Conservation (phyloP, 768 basidiomycete genomes). For the Phlebiopsis flavidoalba region DNA sequence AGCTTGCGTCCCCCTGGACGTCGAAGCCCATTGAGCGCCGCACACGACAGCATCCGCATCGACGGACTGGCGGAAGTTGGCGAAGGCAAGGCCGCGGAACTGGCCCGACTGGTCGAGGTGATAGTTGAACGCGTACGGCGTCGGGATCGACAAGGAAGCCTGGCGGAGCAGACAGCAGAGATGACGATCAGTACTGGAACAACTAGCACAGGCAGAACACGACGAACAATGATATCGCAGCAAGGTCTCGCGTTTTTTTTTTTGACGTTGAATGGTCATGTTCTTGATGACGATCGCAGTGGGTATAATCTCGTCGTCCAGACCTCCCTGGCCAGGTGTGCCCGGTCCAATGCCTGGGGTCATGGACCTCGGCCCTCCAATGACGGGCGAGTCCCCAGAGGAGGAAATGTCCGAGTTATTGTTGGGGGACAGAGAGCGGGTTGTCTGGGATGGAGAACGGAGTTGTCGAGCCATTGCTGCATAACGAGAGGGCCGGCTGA, state of each 20-base stretch:
- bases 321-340: slow-evolving; percentile 40
- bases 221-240: slow-evolving; percentile 91
- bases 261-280: slow-evolving; percentile 99
- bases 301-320: slow-evolving; percentile 92
- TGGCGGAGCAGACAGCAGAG: slow-evolving; percentile 25
- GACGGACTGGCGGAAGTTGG: slow-evolving; percentile 87
- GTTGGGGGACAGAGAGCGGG: slow-evolving; percentile 78
- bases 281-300: slow-evolving; percentile 99
- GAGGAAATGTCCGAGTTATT: slow-evolving; percentile 89
- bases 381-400: slow-evolving; percentile 76
- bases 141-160: slow-evolving; percentile 90
- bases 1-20: slow-evolving; percentile 94
- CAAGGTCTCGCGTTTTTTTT: slow-evolving; percentile 90
- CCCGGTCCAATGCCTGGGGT: slow-evolving; percentile 42
- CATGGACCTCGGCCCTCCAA: slow-evolving; percentile 28
- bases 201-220: neutral
- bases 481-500: slow-evolving; percentile 13
- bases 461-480: slow-evolving; percentile 84
- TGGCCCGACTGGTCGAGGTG: slow-evolving; percentile 95
- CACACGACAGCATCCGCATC: slow-evolving; percentile 97
- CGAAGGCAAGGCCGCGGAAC: slow-evolving; percentile 96
- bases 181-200: slow-evolving; percentile 3
- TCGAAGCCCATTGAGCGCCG: slow-evolving; percentile 94
- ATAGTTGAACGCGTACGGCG: slow-evolving; percentile 99
- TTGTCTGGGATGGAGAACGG: slow-evolving; percentile 44